Evolutionary conservation across 2,329 filamentous ascomycete species (phyloP).

Genomic region (Paecilomyces fulvus): DNA sequence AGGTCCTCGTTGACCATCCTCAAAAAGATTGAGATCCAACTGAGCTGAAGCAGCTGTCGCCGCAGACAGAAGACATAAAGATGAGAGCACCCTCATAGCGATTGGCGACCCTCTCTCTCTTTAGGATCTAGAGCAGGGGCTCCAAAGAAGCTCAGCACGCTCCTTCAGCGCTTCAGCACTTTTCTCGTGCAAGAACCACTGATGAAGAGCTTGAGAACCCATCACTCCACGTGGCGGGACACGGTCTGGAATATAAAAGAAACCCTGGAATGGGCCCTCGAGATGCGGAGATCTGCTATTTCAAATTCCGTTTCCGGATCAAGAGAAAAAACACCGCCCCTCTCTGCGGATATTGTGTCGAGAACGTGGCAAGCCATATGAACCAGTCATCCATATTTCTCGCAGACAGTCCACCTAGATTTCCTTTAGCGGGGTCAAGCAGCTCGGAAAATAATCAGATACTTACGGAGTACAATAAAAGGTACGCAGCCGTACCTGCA

Average conservation of each 20-base stretch:
- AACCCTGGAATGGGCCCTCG: neutral
- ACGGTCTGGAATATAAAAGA: neutral
- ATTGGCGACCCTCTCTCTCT: neutral
- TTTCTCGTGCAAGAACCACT: neutral
- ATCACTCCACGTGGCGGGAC: neutral
- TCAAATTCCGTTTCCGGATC: neutral
- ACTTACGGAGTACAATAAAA: neutral
- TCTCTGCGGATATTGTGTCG: neutral
- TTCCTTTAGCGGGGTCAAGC: neutral
- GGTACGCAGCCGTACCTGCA: neutral
- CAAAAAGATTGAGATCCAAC: conserved; percentile 10
- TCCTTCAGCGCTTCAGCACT: neutral
- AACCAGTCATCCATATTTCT: neutral
- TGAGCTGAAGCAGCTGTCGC: conserved; percentile 4
- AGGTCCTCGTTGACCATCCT: conserved; percentile 9
- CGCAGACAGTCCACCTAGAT: neutral
- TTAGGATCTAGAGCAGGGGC: neutral
- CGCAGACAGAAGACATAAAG: neutral
- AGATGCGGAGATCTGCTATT: neutral
- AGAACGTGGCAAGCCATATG: neutral
- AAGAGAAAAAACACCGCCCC: neutral
- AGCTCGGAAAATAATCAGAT: neutral
- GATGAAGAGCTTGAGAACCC: neutral
- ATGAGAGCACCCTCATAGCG: neutral
- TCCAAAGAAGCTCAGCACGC: neutral